phyloP scores from a whole-genome alignment of 345 rosid species.

The Linum tenue region DNA sequence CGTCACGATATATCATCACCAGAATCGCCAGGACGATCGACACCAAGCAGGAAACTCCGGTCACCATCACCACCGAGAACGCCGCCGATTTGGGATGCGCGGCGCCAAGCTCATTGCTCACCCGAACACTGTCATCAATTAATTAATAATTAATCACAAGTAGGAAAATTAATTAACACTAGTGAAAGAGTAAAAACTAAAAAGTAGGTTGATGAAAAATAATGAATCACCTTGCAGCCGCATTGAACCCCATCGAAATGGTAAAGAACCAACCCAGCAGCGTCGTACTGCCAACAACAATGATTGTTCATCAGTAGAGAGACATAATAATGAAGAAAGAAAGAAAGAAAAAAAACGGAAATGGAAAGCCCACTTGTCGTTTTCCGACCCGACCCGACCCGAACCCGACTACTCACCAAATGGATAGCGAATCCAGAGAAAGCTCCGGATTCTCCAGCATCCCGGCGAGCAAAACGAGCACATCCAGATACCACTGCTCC shows the following conservation, averaged over 20 bases:
- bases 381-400: no score
- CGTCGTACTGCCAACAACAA: constrained; percentile 38
- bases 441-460: not conserved
- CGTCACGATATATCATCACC: constrained; percentile 32
- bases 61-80: constrained; percentile 40
- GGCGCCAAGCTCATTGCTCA: constrained; percentile 56
- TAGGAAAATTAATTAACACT: not conserved
- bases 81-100: constrained; percentile 49
- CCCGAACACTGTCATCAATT: constrained; percentile 34
- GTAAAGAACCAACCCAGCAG: constrained; percentile 47
- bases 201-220: not conserved
- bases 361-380: no score
- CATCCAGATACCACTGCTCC: not conserved
- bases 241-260: constrained; percentile 67
- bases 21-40: constrained; percentile 26
- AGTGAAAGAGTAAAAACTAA: not conserved
- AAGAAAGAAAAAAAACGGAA: no score
- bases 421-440: not conserved
- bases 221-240: constrained; percentile 52
- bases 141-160: not conserved
- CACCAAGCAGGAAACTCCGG: constrained; percentile 30
- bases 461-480: not conserved
- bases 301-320: no score
- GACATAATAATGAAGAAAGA: not conserved
- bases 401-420: not conserved